Evolutionary conservation across 768 basidiomycete genomes (phyloP), one percentile per base, ranked within the genome.

Genomic region (Agaricus blazei): DNA sequence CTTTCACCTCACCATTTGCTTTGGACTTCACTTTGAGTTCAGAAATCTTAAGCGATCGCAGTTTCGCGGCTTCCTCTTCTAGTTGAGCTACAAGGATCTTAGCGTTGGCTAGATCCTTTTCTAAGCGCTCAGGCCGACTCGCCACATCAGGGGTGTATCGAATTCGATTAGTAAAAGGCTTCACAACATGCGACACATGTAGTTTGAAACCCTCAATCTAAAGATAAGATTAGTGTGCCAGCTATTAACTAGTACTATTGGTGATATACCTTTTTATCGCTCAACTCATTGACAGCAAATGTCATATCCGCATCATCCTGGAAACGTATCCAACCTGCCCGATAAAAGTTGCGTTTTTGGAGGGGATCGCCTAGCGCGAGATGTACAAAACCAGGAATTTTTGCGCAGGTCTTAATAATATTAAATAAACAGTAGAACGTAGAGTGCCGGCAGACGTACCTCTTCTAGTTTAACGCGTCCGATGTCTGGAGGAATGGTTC

Each of bases 191-290:
- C 34, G 88, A 83, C 63, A 94, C 88, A 69, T 96, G 93, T 49
- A 97, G 75, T 65, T 93, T 95, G 77, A 98, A 97, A 54, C 88
- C 90, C 67, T 95, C 92, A 65, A 98, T 91, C 94, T 97, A 62
- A 34, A 37, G 8, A 52, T 31, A 38, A 42, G 38, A 15, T 41
- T 9, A 49, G 34, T 31, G 1, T 9, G 3, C 5, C 4, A 48
- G 29, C 2, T 28, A 29, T 34, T 3, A n/a, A 34, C 19, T 36
- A 36, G 36, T n/a, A 47, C 15, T 46, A 9, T 48, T 47, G 23
- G 51, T 42, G 56, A 54, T 72, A 48, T 60, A 92, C 95, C 83
- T 94, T 95, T 66, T 87, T 88, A 62, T 93, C 90, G 51, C 88
- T 81, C 45, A 98, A 63, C 62, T 90, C 85, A 38, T 74, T 63